Base-by-base conservation (phyloP, 139 green algal genomes). In the Chlamydomonas incerta region DNA sequence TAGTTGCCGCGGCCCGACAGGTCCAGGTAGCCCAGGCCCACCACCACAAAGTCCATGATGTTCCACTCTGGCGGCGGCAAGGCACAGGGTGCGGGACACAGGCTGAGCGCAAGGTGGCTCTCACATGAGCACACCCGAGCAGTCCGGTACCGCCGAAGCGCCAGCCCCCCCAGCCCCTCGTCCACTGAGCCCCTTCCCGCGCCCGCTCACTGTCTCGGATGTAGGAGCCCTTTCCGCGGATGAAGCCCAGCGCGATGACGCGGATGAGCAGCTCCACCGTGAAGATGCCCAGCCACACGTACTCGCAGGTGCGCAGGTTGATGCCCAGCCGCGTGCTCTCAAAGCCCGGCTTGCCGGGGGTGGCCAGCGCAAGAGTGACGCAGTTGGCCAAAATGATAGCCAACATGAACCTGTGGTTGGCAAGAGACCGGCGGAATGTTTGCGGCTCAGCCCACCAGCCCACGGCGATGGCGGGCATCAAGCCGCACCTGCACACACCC, bases 21-120 rank as follows among this genome's bases (percentile, higher is more conserved):
- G 31, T 82, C 80, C 15, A 90, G n/a, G 50, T 68, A 80, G 28
- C 87, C 88, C 14, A 90, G 60, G 14, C 83, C 66, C 52, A 94
- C 89, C 17, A 91, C 77, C 17, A 90, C 41, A 58, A 95, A 93
- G 81, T 96, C 93, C 37, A 96, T 41, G 15, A 90, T 57, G 70
- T 94, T 94, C 89, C 93, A 93, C 26, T 33, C 28, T 31, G 26
- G 4, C 9, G 26, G 62, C 23, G 28, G n/a, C n/a, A n/a, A n/a
- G n/a, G 28, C 20, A 79, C 72, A 65, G n/a, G n/a, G n/a, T n/a
- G n/a, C n/a, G n/a, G n/a, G n/a, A n/a, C n/a, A n/a, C n/a, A n/a
- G n/a, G n/a, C n/a, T n/a, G n/a, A n/a, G n/a, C n/a, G n/a, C n/a
- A n/a, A n/a, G n/a, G n/a, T n/a, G n/a, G n/a, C n/a, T n/a, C n/a